Percentiles rank a stretch among this genome's conserved stretches.
Evolutionary conservation across 352 stramenopile genomes (phyloP).

Genomic region (Pythium aristosporum): DNA sequence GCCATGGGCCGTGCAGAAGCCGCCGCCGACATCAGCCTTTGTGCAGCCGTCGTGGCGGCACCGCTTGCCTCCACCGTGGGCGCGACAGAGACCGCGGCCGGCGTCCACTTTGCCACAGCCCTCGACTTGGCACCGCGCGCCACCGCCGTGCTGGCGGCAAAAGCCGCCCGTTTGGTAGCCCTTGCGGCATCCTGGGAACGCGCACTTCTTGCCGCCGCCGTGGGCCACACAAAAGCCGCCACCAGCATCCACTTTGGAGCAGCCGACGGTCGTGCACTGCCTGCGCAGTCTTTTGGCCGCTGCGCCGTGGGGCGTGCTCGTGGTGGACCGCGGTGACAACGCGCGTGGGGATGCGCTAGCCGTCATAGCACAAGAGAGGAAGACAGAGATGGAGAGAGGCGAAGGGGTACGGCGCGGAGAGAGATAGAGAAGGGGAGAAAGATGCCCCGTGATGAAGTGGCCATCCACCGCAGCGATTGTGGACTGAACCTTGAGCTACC

Average conservation of each 20-base stretch:
- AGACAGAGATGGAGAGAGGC: neutral
- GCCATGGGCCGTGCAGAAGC: constrained; percentile 79
- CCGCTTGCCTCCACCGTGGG: constrained; percentile 70
- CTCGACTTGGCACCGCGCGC: constrained; percentile 68
- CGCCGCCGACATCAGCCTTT: constrained; percentile 81
- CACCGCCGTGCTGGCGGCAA: constrained; percentile 70
- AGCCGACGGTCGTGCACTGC: constrained; percentile 50
- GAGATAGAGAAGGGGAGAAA: neutral
- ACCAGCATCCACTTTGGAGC: constrained; percentile 73
- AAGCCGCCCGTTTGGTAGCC: constrained; percentile 81
- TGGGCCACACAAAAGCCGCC: constrained; percentile 83
- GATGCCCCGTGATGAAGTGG: neutral
- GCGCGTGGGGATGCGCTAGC: constrained; percentile 1
- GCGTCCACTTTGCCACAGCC: constrained; percentile 81
- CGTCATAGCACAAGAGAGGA: neutral
- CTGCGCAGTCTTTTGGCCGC: constrained; percentile 38
- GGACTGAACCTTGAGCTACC: constrained; percentile 10
- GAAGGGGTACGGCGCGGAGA: neutral
- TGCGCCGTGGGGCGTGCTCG: constrained; percentile 11
- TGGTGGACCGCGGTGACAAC: constrained; percentile 11
- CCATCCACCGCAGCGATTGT: constrained; percentile 4
- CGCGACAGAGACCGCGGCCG: constrained; percentile 66
- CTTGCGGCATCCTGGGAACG: constrained; percentile 65
- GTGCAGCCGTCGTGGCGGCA: constrained; percentile 53
- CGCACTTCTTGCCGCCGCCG: constrained; percentile 81